These are phyloP conservation scores for Diaporthe ampelina DNA, from an alignment of 2,329 filamentous ascomycete species.

Conservation along the genomic window DNA sequence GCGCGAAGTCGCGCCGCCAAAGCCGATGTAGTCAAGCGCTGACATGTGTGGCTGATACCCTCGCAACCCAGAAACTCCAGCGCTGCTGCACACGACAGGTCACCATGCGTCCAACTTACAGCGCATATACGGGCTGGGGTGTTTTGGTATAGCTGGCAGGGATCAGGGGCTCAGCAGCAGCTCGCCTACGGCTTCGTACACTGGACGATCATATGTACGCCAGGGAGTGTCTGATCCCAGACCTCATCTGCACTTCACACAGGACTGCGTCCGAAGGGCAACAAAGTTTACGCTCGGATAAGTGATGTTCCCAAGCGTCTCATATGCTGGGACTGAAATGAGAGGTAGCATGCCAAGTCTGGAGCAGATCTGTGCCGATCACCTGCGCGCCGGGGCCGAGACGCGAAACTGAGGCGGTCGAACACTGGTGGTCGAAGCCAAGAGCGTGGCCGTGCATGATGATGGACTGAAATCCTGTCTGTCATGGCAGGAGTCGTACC, in stretches of 20 bases:
- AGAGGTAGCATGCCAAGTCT: neutral
- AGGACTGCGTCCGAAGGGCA: neutral
- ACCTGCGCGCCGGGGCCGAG: neutral
- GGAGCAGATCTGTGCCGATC: slow-evolving; percentile 17
- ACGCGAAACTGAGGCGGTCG: slow-evolving; percentile 6
- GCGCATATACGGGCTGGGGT: slow-evolving; percentile 31
- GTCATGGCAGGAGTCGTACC: slow-evolving; percentile 21
- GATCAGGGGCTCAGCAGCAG: neutral
- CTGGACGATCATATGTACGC: neutral
- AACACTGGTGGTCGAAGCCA: slow-evolving; percentile 6
- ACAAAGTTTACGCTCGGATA: slow-evolving; percentile 5
- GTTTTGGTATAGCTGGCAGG: neutral
- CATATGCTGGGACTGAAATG: neutral
- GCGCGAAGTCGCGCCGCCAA: slow-evolving; percentile 10
- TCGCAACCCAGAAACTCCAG: slow-evolving; percentile 3
- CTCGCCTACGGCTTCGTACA: neutral
- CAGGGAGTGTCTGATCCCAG: neutral
- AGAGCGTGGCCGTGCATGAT: slow-evolving; percentile 20
- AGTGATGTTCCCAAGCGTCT: slow-evolving; percentile 10
- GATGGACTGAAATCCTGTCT: neutral
- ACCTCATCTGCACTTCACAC: neutral
- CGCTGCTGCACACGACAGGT: slow-evolving; percentile 18
- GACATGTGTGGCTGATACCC: slow-evolving; percentile 28
- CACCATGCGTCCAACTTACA: slow-evolving; percentile 18
- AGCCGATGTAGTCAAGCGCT: slow-evolving; percentile 28